Base-by-base conservation (phyloP, 2,329 filamentous ascomycete species). In the Xylaria sp. region DNA sequence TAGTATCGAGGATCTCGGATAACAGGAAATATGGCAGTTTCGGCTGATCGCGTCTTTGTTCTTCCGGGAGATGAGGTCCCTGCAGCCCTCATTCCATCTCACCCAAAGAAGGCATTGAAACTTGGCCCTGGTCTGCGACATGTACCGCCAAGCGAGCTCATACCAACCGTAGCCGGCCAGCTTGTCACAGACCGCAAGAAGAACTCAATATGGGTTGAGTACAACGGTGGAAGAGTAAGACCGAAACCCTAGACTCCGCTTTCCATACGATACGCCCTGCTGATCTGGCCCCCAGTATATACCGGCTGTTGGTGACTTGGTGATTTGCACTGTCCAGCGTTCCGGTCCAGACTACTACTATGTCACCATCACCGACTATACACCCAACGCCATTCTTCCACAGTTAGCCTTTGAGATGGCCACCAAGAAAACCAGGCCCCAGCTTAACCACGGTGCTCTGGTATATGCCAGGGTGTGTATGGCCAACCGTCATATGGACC, bases 381-480 rank as follows among this genome's bases (percentile, higher is more conserved):
- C 85, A 2, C 78, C 85, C 61, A 77, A 77, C 51, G 92, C 91
- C 0, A 81, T 91, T 17, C 87, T 98, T 0, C 92, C 92, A 0
- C 91, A 96, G 69, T 84, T 98, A 19, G 87, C 93, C n/a, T 99
- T 99, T 76, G 94, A 98, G 78, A 88, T 89, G 66, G 95, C 93
- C 17, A 92, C 90, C 46, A 95, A 94, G 77, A 98, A 98, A 80
- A 97, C 92, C 2, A 85, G 94, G 1, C 95, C 95, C 0, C 84
- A 92, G 67, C 85, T 98, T 45, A 81, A 83, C 28, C 73, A 87
- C 14, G 92, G 92, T 38, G 88, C 92, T 55, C 80, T 97, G 28
- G 92, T 98, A 37, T 98, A 98, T 79, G 94, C 94, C 38, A 90
- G 94, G 65, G 87, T 99, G 45, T 82, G 86, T 28, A 86, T 90